Evolutionary conservation across 805 yeast species (phyloP).

Genomic region (Lachancea sp.): DNA sequence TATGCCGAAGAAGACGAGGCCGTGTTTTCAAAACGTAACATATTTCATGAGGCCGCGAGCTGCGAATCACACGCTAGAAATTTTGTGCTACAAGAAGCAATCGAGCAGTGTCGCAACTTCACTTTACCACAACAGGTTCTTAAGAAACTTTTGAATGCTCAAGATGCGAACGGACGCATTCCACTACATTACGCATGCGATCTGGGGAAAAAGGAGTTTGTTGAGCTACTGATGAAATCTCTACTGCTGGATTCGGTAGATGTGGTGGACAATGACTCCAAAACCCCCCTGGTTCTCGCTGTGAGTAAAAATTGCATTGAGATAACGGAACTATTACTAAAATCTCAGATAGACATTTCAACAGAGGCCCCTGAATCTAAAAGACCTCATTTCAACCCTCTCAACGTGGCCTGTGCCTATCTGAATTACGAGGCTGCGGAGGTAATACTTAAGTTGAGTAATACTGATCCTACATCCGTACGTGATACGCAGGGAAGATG

Average conservation of each 20-base stretch:
- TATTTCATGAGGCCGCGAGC: constrained; percentile 62
- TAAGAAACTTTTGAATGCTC: constrained; percentile 32
- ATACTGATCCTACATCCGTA: constrained; percentile 23
- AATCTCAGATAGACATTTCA: constrained; percentile 42
- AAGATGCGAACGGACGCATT: constrained; percentile 67
- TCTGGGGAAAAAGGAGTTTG: constrained; percentile 42
- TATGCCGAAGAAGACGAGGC: constrained; percentile 60
- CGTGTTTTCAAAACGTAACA: constrained; percentile 55
- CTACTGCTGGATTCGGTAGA: constrained; percentile 29
- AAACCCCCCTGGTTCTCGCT: constrained; percentile 77
- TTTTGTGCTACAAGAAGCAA: constrained; percentile 25
- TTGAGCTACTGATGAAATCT: constrained; percentile 34
- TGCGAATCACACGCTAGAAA: constrained; percentile 24
- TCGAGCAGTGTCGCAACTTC: constrained; percentile 11
- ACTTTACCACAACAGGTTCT: constrained; percentile 18
- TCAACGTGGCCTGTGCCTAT: constrained; percentile 81
- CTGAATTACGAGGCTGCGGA: constrained; percentile 71
- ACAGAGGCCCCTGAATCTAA: constrained; percentile 42
- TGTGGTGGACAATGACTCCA: constrained; percentile 61
- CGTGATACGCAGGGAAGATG: constrained; percentile 82
- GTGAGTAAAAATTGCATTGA: constrained; percentile 60
- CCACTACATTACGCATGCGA: constrained; percentile 86
- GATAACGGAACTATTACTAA: constrained; percentile 42
- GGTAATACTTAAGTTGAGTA: constrained; percentile 44
- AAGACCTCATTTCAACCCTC: constrained; percentile 61